Conservation (phyloP, 1,284 basidiomycete genomes). For the Volvariella volvacea region DNA sequence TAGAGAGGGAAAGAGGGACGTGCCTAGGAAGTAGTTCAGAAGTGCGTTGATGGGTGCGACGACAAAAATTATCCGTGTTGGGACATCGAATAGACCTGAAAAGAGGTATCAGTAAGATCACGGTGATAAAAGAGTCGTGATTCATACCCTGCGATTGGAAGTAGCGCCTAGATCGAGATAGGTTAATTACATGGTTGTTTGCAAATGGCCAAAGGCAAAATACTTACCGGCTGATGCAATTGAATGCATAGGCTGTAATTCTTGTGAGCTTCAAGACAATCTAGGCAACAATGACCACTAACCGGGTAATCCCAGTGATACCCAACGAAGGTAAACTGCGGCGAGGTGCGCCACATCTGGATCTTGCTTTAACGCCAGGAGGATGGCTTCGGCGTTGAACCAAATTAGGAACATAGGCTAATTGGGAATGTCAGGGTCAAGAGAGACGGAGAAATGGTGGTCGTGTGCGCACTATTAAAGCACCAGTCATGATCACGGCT, state of each 20-base stretch:
- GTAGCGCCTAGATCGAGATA: constrained; percentile 52
- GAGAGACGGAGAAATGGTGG: constrained; percentile 10
- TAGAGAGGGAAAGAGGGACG: too few species aligned
- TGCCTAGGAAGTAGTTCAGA: constrained; percentile 80
- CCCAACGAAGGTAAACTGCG: constrained; percentile 69
- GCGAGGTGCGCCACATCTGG: constrained; percentile 80
- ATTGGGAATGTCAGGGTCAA: constrained; percentile 4
- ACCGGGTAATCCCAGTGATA: constrained; percentile 78
- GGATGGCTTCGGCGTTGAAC: constrained; percentile 76
- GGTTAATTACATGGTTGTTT: constrained; percentile 7
- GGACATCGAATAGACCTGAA: constrained; percentile 75
- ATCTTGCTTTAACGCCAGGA: constrained; percentile 80
- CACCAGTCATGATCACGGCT: constrained; percentile 63
- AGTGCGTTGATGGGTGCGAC: constrained; percentile 85
- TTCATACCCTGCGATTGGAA: constrained; percentile 77
- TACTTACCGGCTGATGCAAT: constrained; percentile 62
- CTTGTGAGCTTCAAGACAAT: constrained; percentile 5
- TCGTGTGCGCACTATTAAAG: constrained; percentile 43
- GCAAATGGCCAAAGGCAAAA: constrained; percentile 15
- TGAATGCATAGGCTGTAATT: constrained; percentile 71
- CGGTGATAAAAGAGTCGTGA: neutral
- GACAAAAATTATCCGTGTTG: constrained; percentile 79
- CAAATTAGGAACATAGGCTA: constrained; percentile 68
- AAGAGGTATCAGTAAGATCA: constrained; percentile 4
- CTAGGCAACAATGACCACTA: constrained; percentile 9